Conservation (phyloP, 768 basidiomycete species). For the Serendipita indica region DNA sequence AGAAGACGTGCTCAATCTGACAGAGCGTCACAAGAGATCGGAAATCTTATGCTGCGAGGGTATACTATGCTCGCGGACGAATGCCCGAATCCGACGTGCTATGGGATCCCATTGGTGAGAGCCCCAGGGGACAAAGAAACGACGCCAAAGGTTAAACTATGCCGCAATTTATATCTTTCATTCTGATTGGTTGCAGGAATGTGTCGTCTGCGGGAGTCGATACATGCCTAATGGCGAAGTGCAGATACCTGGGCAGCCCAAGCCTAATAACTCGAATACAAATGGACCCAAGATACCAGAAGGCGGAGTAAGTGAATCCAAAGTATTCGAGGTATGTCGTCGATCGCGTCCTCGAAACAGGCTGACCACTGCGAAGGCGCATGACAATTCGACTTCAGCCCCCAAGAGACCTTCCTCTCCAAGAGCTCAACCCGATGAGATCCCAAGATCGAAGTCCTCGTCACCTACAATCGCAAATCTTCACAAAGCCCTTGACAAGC, state of each 20-base stretch:
- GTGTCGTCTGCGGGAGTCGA: conserved; percentile 54
- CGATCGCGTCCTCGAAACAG: too few relatives aligned
- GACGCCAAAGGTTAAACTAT: not conserved
- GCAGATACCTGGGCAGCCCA: too few relatives aligned
- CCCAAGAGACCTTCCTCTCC: too few relatives aligned
- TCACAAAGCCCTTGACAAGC: not conserved
- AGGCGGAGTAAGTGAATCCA: too few relatives aligned
- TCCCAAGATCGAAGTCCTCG: too few relatives aligned
- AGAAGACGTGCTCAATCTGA: conserved; percentile 71
- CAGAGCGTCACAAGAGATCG: conserved; percentile 63
- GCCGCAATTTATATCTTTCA: not conserved
- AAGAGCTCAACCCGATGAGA: too few relatives aligned
- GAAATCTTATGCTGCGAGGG: conserved; percentile 57
- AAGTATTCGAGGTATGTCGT: too few relatives aligned
- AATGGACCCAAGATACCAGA: too few relatives aligned
- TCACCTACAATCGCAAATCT: too few relatives aligned
- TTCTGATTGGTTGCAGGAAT: conserved; percentile 38
- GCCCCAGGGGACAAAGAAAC: conserved; percentile 37
- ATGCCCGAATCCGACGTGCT: conserved; percentile 54
- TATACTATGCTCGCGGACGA: conserved; percentile 88
- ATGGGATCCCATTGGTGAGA: conserved; percentile 71
- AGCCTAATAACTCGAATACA: too few relatives aligned
- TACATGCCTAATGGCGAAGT: conserved; percentile 36
- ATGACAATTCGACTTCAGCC: too few relatives aligned
- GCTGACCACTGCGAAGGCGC: too few relatives aligned